These are phyloP conservation scores for Penicillium hordei DNA, from an alignment of 2,329 filamentous ascomycete genomes.

Conservation along the genomic window DNA sequence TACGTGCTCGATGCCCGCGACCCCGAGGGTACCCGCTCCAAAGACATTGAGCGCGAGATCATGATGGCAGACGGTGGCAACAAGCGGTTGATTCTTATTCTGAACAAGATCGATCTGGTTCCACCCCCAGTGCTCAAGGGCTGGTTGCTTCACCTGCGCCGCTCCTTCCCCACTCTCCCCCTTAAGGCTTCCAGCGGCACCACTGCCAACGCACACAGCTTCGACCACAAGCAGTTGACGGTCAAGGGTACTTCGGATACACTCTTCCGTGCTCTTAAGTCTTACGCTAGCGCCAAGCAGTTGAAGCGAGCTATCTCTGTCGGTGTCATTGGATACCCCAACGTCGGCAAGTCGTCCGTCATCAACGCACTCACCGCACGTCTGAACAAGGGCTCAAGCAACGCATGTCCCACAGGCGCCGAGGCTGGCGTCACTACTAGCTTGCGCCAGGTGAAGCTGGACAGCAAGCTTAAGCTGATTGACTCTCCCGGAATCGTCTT, in stretches of 20 bases:
- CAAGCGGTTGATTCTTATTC: conserved; percentile 84
- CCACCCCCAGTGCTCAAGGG: conserved; percentile 76
- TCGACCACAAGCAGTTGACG: conserved; percentile 87
- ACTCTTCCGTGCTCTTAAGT: conserved; percentile 85
- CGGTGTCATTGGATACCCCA: conserved; percentile 92
- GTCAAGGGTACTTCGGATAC: conserved; percentile 81
- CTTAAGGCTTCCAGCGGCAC: conserved; percentile 80
- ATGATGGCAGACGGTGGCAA: conserved; percentile 81
- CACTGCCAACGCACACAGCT: conserved; percentile 81
- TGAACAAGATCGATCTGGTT: conserved; percentile 95
- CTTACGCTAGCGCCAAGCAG: conserved; percentile 77
- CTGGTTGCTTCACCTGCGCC: conserved; percentile 81
- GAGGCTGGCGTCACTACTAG: conserved; percentile 91
- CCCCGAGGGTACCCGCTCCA: conserved; percentile 84
- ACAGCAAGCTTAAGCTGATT: conserved; percentile 89
- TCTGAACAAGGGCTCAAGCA: conserved; percentile 61
- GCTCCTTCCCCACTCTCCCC: conserved; percentile 88
- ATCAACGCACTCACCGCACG: conserved; percentile 88
- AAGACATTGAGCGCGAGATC: conserved; percentile 84
- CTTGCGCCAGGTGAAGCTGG: conserved; percentile 86
- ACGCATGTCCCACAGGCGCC: conserved; percentile 81
- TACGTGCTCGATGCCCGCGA: conserved; percentile 93
- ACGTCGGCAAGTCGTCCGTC: conserved; percentile 93
- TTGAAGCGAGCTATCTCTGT: conserved; percentile 88
- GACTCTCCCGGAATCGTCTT: conserved; percentile 96